Percentiles rank a stretch among this genome's conserved stretches.
These are phyloP conservation scores for Yamadazyma atmosphaerica DNA, from an alignment of 1,139 yeast genomes.

Conservation along the genomic window DNA sequence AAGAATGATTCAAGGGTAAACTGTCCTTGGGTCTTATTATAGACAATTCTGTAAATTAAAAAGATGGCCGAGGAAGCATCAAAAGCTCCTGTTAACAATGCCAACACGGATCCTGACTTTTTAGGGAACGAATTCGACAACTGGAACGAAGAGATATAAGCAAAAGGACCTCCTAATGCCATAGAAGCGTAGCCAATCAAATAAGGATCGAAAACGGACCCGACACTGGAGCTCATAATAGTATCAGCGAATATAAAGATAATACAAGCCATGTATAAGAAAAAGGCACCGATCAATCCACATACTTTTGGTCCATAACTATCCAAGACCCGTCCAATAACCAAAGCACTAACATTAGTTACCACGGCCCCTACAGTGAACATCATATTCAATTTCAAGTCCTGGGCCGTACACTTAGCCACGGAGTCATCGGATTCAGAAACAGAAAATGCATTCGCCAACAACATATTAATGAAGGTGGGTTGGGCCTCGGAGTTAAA, in stretches of 20 bases:
- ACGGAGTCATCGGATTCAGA: conserved; percentile 13
- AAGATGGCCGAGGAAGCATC: conserved; percentile 50
- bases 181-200: conserved; percentile 39
- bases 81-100: conserved; percentile 47
- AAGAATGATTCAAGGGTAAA: conserved; percentile 37
- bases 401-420: conserved; percentile 42
- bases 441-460: conserved; percentile 10
- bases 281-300: conserved; percentile 42
- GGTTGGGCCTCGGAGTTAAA: conserved; percentile 12
- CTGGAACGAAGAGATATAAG: conserved; percentile 46
- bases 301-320: conserved; percentile 44
- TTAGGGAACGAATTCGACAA: conserved; percentile 46
- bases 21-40: conserved; percentile 24
- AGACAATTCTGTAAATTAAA: conserved; percentile 36
- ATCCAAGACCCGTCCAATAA: conserved; percentile 43
- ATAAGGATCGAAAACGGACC: conserved; percentile 36
- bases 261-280: conserved; percentile 37
- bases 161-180: conserved; percentile 51
- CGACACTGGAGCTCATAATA: conserved; percentile 15
- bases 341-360: conserved; percentile 45
- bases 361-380: conserved; percentile 47
- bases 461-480: conserved; percentile 11
- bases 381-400: conserved; percentile 46
- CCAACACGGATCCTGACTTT: conserved; percentile 42
- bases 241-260: conserved; percentile 35